A percentile compares a stretch with the other conserved stretches of the same genome.
These are phyloP conservation scores for Solanum peruvianum DNA, from an alignment of 257 asterid species.

Conservation along the genomic window DNA sequence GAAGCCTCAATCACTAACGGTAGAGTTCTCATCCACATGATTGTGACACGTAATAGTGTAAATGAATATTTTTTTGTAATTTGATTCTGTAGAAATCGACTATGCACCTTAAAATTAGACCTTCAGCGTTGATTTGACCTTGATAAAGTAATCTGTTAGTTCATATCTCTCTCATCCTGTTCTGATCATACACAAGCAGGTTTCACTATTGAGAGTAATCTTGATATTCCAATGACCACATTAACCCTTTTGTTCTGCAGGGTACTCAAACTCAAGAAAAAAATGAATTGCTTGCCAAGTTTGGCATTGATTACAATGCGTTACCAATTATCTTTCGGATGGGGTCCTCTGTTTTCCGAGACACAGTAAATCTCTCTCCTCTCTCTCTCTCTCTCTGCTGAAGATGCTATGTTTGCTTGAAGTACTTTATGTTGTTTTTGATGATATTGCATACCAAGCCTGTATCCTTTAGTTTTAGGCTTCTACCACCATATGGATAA, in stretches of 20 bases:
- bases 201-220: neutral
- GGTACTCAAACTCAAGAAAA: slow-evolving; percentile 83
- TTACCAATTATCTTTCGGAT: slow-evolving; percentile 53
- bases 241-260: slow-evolving; percentile 24
- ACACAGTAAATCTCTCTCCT: slow-evolving; percentile 30
- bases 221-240: neutral
- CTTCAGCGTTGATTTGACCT: neutral
- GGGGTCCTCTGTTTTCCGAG: slow-evolving; percentile 78
- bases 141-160: neutral
- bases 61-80: neutral
- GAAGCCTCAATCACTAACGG: neutral
- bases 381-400: neutral
- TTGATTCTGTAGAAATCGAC: neutral
- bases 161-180: neutral
- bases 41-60: neutral
- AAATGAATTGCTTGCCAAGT: slow-evolving; percentile 41
- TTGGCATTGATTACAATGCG: slow-evolving; percentile 45
- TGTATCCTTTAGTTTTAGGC: neutral
- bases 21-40: neutral
- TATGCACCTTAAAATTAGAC: neutral
- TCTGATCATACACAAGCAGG: neutral
- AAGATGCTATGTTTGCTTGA: neutral
- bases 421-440: neutral
- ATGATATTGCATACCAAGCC: neutral
- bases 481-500: neutral